Evolutionary conservation across 352 stramenopile species (phyloP).

Genomic region (Pilasporangium apinafurcum): DNA sequence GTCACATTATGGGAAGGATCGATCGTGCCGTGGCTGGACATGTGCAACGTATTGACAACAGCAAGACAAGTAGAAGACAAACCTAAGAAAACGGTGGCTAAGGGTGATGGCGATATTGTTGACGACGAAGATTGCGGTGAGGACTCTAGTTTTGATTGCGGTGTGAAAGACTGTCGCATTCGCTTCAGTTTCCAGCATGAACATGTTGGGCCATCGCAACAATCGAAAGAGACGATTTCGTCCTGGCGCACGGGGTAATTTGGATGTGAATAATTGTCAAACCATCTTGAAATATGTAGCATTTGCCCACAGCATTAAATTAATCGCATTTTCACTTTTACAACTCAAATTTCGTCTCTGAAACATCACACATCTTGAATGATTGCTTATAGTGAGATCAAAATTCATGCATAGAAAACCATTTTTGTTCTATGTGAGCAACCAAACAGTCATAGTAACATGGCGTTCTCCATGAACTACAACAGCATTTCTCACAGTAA

Average conservation of each 20-base stretch:
- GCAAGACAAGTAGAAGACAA: slow-evolving; percentile 27
- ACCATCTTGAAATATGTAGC: no score
- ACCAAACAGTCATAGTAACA: no score
- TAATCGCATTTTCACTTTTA: no score
- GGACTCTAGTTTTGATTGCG: slow-evolving; percentile 44
- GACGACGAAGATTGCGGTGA: slow-evolving; percentile 26
- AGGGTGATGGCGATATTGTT: slow-evolving; percentile 2
- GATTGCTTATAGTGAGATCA: no score
- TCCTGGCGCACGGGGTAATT: slow-evolving; percentile 49
- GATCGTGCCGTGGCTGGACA: slow-evolving; percentile 53
- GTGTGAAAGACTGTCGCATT: slow-evolving; percentile 48
- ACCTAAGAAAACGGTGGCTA: slow-evolving; percentile 1
- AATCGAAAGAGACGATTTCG: slow-evolving; percentile 52
- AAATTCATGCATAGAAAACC: no score
- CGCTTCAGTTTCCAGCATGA: slow-evolving; percentile 65
- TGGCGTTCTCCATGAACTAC: no score
- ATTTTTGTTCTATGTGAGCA: no score
- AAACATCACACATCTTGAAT: no score
- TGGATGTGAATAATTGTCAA: no score
- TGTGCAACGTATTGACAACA: slow-evolving; percentile 47
- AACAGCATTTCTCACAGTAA: no score
- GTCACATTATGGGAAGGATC: slow-evolving; percentile 45
- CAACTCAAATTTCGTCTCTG: no score
- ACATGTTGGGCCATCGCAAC: slow-evolving; percentile 54
- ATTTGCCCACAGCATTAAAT: no score